phyloP scores from a whole-genome alignment of 305 asterid species.

The Euphrasia arctica region DNA sequence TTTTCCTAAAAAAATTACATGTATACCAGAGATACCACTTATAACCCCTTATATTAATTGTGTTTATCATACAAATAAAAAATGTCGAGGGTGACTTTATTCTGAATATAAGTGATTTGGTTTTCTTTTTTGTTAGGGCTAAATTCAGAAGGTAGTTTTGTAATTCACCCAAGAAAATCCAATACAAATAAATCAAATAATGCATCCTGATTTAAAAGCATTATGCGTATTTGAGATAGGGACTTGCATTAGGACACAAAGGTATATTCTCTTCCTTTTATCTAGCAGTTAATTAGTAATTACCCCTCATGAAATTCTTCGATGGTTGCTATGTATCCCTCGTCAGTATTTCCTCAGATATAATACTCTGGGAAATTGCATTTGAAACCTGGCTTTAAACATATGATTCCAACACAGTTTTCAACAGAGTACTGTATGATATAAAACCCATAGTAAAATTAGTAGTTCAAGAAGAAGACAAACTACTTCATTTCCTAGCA shows the following conservation, averaged over 20 bases:
- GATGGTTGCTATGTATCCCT: conserved; percentile 8
- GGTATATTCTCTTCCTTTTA: neutral
- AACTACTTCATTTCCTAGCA: neutral
- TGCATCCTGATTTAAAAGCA: conserved; percentile 21
- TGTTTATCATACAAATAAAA: neutral
- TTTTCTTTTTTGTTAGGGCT: neutral
- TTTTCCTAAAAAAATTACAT: neutral
- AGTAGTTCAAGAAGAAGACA: conserved; percentile 18
- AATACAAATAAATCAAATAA: neutral
- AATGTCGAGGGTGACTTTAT: neutral
- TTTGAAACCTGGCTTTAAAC: neutral
- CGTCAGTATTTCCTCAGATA: neutral
- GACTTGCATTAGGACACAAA: conserved; percentile 26
- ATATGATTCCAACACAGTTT: neutral
- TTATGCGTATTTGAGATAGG: too few species aligned
- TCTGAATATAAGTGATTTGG: neutral
- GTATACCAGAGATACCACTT: neutral
- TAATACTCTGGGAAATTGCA: neutral
- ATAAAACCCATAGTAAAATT: neutral
- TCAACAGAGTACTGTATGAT: neutral
- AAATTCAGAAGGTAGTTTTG: neutral
- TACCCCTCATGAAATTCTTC: neutral
- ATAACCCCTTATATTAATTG: neutral
- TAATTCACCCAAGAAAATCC: neutral
- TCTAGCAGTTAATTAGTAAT: neutral